phyloP scores from a whole-genome alignment of 352 stramenopile genomes.

The Pythium scleroteichum region DNA sequence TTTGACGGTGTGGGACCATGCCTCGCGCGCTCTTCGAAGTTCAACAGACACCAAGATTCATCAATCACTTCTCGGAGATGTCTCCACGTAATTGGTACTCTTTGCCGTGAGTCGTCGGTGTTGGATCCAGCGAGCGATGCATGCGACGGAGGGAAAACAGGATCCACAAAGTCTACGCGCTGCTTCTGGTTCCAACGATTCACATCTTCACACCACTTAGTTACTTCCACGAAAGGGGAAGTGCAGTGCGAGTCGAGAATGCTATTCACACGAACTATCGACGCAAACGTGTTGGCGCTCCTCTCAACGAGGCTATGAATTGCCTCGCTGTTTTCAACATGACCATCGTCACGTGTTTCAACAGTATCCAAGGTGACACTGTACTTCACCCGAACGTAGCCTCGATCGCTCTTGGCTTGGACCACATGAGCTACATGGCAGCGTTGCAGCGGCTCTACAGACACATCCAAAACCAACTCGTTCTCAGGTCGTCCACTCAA shows the following conservation, averaged over 20 bases:
- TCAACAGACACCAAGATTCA: slow-evolving; percentile 17
- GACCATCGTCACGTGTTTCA: neutral
- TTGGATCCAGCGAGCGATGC: neutral
- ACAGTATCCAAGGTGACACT: neutral
- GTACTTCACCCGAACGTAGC: slow-evolving; percentile 54
- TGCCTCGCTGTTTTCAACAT: neutral
- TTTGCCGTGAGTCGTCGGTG: neutral
- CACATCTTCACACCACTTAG: slow-evolving; percentile 32
- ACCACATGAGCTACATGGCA: slow-evolving; percentile 34
- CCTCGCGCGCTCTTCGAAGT: neutral
- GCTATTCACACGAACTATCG: neutral
- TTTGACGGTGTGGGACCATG: neutral
- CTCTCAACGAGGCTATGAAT: slow-evolving; percentile 4
- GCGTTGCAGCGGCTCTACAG: slow-evolving; percentile 41
- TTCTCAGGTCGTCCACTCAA: neutral
- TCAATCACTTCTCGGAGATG: slow-evolving; percentile 19
- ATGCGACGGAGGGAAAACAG: slow-evolving; percentile 28
- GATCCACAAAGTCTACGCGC: slow-evolving; percentile 41
- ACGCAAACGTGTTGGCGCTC: slow-evolving; percentile 3
- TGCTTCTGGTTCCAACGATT: slow-evolving; percentile 38
- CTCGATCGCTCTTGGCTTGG: slow-evolving; percentile 29
- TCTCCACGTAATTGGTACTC: slow-evolving; percentile 10
- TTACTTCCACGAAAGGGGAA: neutral
- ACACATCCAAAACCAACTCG: slow-evolving; percentile 29
- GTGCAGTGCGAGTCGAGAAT: neutral